These are phyloP conservation scores for Nemophila menziesii DNA, from an alignment of 257 asterid genomes.

Conservation along the genomic window DNA sequence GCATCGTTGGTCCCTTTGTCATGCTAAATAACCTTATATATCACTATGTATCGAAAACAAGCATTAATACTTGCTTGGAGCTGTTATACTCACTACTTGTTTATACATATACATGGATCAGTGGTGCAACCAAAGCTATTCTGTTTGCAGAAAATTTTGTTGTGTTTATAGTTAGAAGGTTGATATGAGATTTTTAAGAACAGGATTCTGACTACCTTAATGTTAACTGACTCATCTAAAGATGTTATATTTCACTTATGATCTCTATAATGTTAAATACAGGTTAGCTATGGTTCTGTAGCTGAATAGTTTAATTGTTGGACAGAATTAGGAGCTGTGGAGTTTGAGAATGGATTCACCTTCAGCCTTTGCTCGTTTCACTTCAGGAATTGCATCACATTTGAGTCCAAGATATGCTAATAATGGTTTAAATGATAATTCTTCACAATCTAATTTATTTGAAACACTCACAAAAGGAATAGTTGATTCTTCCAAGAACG, in stretches of 20 bases:
- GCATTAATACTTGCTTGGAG: no score
- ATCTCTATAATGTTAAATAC: not conserved
- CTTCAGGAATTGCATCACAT: constrained; percentile 75
- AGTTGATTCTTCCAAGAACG: constrained; percentile 85
- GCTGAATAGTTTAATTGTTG: not conserved
- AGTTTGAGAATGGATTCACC: constrained; percentile 42
- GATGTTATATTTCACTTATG: not conserved
- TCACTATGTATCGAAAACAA: no score
- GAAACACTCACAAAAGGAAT: constrained; percentile 88
- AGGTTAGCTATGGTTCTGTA: not conserved
- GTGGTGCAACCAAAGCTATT: not conserved
- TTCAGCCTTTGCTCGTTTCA: constrained; percentile 57
- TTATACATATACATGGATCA: not conserved
- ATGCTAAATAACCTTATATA: no score
- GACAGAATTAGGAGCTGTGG: constrained; percentile 4
- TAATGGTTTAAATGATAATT: constrained; percentile 43
- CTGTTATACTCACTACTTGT: not conserved
- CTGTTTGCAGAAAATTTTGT: not conserved
- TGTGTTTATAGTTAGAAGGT: not conserved
- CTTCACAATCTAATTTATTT: constrained; percentile 52
- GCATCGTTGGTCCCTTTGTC: no score
- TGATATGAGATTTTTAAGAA: not conserved
- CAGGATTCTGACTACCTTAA: not conserved
- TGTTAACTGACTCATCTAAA: no score
- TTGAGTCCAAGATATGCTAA: constrained; percentile 70